Percentiles rank a stretch among this genome's conserved stretches.
These are phyloP conservation scores for Vaccinium corymbosum DNA, from an alignment of 148 eudicot genomes.

Conservation along the genomic window DNA sequence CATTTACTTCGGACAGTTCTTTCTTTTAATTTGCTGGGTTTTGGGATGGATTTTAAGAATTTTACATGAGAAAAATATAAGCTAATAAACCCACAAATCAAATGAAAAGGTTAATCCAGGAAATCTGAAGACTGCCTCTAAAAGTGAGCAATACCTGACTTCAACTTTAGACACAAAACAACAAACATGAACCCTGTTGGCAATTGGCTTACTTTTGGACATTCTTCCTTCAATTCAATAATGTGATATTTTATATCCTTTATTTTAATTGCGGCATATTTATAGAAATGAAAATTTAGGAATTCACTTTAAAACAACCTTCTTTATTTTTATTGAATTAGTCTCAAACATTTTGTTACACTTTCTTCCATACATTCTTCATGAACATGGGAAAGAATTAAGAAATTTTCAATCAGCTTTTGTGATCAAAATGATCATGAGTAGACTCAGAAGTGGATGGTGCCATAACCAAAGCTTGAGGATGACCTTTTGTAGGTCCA, in stretches of 20 bases:
- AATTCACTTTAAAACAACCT: background rate
- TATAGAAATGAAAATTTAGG: too few relatives aligned
- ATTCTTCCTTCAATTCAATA: too few relatives aligned
- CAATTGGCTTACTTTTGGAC: background rate
- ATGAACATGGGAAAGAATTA: background rate
- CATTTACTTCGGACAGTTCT: too few relatives aligned
- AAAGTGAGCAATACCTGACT: background rate
- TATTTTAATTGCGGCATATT: too few relatives aligned
- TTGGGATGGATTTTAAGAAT: background rate
- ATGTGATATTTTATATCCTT: too few relatives aligned
- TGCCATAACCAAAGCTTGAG: slow-evolving; percentile 27
- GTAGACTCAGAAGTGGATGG: slow-evolving; percentile 21
- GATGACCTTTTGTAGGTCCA: slow-evolving; percentile 25
- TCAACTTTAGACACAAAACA: background rate
- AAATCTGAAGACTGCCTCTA: background rate
- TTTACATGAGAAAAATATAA: background rate
- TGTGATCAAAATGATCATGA: background rate
- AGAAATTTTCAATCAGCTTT: background rate
- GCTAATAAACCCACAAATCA: background rate
- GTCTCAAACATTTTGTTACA: background rate
- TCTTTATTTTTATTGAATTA: slow-evolving; percentile 4
- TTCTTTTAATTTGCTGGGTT: background rate
- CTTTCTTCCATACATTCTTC: background rate
- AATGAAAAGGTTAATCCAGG: background rate
- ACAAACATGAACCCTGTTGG: background rate